A percentile compares a stretch with the other conserved stretches of the same genome.
Evolutionary conservation across 2,329 filamentous ascomycete species (phyloP).

Genomic region (Fusarium nurragi): DNA sequence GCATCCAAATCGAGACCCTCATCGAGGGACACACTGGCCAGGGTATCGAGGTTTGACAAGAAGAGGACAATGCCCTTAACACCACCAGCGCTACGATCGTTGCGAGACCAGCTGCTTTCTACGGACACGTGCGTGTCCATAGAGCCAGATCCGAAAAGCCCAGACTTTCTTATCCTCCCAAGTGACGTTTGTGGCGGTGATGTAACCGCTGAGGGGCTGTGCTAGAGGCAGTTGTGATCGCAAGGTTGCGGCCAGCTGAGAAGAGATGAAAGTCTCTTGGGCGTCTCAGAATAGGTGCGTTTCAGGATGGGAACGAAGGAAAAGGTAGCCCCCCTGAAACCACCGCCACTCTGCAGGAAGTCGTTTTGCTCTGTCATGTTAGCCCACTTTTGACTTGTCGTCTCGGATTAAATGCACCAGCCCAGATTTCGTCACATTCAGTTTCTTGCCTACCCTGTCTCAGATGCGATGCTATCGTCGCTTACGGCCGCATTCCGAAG

Average conservation of each 20-base stretch:
- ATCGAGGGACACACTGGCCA: constrained; percentile 24
- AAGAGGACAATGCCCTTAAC: neutral
- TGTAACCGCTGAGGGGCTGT: neutral
- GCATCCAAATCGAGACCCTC: neutral
- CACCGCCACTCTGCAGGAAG: neutral
- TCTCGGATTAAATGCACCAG: neutral
- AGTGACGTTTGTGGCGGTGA: constrained; percentile 23
- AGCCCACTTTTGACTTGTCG: constrained; percentile 15
- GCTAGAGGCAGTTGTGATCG: neutral
- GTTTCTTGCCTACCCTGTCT: constrained; percentile 6
- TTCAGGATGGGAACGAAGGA: constrained; percentile 39
- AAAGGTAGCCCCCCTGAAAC: constrained; percentile 6
- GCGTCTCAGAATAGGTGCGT: constrained; percentile 34
- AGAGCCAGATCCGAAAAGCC: neutral
- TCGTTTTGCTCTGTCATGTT: constrained; percentile 13
- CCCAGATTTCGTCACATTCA: constrained; percentile 1
- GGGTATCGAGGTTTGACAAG: constrained; percentile 13
- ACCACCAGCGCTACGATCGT: constrained; percentile 11
- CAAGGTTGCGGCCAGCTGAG: neutral
- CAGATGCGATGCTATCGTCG: constrained; percentile 25
- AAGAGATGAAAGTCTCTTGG: constrained; percentile 22
- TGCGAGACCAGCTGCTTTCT: constrained; percentile 1
- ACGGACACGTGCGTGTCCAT: neutral
- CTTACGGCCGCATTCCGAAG: constrained; percentile 16
- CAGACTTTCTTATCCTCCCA: neutral